Conservation (phyloP, 2,329 filamentous ascomycete genomes). For the Hypomyces rosellus region DNA sequence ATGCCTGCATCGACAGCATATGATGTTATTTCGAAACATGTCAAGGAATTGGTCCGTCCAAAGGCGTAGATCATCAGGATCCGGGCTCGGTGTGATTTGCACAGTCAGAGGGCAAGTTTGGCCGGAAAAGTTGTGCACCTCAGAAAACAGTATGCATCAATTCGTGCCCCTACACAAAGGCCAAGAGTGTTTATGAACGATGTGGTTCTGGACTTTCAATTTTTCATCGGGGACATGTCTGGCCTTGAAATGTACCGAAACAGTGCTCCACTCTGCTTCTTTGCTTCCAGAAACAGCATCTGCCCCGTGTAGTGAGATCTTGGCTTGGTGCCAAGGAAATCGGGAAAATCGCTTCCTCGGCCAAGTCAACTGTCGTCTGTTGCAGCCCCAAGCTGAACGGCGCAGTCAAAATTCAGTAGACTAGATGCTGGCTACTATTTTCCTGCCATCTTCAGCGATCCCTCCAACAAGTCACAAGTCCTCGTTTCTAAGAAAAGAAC, state of each 20-base stretch:
- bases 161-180: too few species aligned
- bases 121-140: too few species aligned
- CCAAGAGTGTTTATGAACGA: too few species aligned
- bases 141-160: too few species aligned
- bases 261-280: not conserved
- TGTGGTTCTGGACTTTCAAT: too few species aligned
- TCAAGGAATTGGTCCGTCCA: too few species aligned
- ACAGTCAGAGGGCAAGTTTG: too few species aligned
- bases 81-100: too few species aligned
- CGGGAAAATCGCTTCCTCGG: not conserved
- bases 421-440: not conserved
- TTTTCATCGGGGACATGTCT: not conserved
- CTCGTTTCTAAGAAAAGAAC: not conserved
- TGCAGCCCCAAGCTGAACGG: not conserved
- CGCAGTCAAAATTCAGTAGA: not conserved
- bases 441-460: not conserved
- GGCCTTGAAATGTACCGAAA: too few species aligned
- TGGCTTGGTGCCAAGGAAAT: not conserved
- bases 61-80: too few species aligned
- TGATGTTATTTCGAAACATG: too few species aligned
- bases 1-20: too few species aligned
- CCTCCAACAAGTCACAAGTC: not conserved
- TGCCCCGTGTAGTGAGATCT: not conserved
- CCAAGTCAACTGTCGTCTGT: not conserved
- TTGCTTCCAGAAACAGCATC: not conserved